Conservation (phyloP, 441 rosid genomes). For the Cnidoscolus chayamansa region DNA sequence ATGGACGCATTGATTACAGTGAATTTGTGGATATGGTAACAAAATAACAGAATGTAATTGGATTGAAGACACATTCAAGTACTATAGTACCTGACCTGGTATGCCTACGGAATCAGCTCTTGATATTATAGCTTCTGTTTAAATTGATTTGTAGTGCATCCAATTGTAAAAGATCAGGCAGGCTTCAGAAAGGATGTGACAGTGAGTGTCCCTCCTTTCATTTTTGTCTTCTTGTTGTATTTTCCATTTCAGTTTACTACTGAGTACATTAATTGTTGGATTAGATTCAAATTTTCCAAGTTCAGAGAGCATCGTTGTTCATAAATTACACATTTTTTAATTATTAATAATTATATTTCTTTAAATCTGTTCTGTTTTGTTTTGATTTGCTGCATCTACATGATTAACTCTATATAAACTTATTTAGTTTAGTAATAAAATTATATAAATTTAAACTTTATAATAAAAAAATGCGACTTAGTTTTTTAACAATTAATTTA, state of each 20-base stretch:
- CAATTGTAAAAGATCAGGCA: slow-evolving; percentile 34
- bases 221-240: slow-evolving; percentile 25
- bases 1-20: slow-evolving; percentile 86
- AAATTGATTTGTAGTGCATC: slow-evolving; percentile 7
- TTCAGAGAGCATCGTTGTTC: slow-evolving; percentile 13
- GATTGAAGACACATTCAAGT: slow-evolving; percentile 27
- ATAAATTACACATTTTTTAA: slow-evolving; percentile 5
- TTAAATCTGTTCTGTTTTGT: neutral
- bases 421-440: no score
- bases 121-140: slow-evolving; percentile 5
- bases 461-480: no score
- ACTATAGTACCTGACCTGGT: neutral
- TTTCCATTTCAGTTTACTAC: slow-evolving; percentile 13
- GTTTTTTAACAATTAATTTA: no score
- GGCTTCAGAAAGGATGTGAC: slow-evolving; percentile 9
- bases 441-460: no score
- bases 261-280: slow-evolving; percentile 22
- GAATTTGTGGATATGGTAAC: slow-evolving; percentile 89
- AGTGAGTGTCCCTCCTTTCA: slow-evolving; percentile 11
- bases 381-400: no score
- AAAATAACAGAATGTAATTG: neutral
- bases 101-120: slow-evolving; percentile 15
- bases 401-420: no score
- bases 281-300: slow-evolving; percentile 19
- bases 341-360: neutral